Conservation (phyloP, 257 asterid genomes). For the Verbascum thapsus region DNA sequence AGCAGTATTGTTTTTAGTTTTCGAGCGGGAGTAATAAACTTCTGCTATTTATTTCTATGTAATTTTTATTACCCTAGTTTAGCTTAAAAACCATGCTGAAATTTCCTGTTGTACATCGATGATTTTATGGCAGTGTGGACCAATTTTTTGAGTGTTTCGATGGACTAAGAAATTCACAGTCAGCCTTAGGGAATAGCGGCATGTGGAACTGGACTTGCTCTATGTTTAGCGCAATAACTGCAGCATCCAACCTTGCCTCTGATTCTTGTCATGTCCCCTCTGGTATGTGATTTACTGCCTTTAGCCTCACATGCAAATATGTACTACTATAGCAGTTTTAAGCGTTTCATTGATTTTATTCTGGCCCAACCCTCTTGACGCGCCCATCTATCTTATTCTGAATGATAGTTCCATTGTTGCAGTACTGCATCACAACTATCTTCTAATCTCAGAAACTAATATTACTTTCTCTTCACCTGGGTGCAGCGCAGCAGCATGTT, state of each 20-base stretch:
- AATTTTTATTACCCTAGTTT: slow-evolving; percentile 1
- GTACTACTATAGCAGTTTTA: background rate
- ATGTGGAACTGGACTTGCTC: slow-evolving; percentile 99
- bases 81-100: slow-evolving; percentile 28
- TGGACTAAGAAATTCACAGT: slow-evolving; percentile 88
- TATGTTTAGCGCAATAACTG: slow-evolving; percentile 90
- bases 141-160: slow-evolving; percentile 98
- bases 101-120: slow-evolving; percentile 26
- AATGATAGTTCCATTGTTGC: slow-evolving; percentile 5
- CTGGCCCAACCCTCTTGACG: background rate
- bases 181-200: slow-evolving; percentile 93
- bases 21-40: slow-evolving; percentile 10
- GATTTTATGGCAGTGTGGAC: slow-evolving; percentile 73
- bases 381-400: slow-evolving; percentile 1
- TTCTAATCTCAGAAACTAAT: slow-evolving; percentile 33
- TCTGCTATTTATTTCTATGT: slow-evolving; percentile 8
- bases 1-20: slow-evolving; percentile 20
- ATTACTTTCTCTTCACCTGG: slow-evolving; percentile 30
- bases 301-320: no score
- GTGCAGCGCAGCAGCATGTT: slow-evolving; percentile 85
- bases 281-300: slow-evolving; percentile 51
- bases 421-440: slow-evolving; percentile 20
- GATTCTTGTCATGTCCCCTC: slow-evolving; percentile 76
- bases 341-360: slow-evolving; percentile 1
- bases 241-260: slow-evolving; percentile 95